Evolutionary conservation across 2,329 filamentous ascomycete genomes (phyloP).

Genomic region (Penicillium sclerotiorum): DNA sequence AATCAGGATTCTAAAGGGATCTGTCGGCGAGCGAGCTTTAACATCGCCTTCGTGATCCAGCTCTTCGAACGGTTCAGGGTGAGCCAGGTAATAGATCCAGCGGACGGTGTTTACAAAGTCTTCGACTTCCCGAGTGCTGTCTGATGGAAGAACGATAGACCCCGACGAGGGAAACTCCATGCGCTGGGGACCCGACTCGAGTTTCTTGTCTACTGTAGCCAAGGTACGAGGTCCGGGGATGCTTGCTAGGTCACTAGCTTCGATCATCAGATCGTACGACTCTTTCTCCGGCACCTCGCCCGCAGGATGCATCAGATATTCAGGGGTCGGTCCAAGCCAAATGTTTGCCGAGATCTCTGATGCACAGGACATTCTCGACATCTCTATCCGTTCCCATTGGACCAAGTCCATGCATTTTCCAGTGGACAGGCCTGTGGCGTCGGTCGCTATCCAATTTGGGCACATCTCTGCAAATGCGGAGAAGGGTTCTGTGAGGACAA

Average conservation of each 20-base stretch:
- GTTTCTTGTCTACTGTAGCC: constrained; percentile 61
- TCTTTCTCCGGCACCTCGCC: constrained; percentile 51
- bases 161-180: constrained; percentile 92
- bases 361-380: constrained; percentile 89
- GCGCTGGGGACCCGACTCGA: constrained; percentile 55
- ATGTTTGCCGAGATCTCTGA: constrained; percentile 89
- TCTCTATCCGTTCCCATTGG: constrained; percentile 84
- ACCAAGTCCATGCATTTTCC: constrained; percentile 76
- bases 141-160: constrained; percentile 83
- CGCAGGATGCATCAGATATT: constrained; percentile 56
- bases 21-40: constrained; percentile 49
- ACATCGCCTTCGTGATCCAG: constrained; percentile 60
- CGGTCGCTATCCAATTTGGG: constrained; percentile 72
- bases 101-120: constrained; percentile 82
- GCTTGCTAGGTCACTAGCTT: constrained; percentile 82
- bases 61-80: constrained; percentile 54
- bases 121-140: constrained; percentile 80
- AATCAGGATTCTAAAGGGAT: constrained; percentile 73
- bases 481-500: constrained; percentile 72
- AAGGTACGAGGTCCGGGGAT: constrained; percentile 71
- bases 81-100: constrained; percentile 84
- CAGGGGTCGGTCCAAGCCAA: constrained; percentile 85
- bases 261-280: constrained; percentile 79
- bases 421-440: constrained; percentile 71
- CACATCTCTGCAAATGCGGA: constrained; percentile 70